These are phyloP conservation scores for Brettanomyces nanus DNA, from an alignment of 805 yeast genomes.

Conservation along the genomic window DNA sequence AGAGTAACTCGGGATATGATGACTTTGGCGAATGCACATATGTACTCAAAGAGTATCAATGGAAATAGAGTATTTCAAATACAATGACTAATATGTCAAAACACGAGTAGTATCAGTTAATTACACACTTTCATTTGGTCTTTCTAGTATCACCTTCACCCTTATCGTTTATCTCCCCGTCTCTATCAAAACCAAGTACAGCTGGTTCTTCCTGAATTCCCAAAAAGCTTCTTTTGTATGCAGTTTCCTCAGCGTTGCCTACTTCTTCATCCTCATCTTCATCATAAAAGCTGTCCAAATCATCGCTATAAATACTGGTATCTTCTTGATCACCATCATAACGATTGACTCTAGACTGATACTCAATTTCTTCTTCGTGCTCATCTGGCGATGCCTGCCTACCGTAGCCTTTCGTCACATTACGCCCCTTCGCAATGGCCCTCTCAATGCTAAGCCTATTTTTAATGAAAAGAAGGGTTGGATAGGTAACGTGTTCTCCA, in stretches of 20 bases:
- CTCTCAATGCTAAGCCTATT: conserved; percentile 61
- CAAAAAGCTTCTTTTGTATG: conserved; percentile 5
- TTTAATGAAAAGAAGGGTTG: conserved; percentile 54
- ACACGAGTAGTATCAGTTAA: too few relatives aligned
- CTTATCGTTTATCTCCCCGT: conserved; percentile 5
- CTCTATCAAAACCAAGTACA: conserved; percentile 8
- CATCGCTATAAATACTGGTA: not conserved
- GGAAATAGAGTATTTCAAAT: conserved; percentile 8
- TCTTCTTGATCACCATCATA: conserved; percentile 11
- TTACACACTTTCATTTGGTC: not conserved
- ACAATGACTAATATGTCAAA: not conserved
- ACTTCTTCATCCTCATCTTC: conserved; percentile 3
- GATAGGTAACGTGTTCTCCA: conserved; percentile 62
- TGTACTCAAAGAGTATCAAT: conserved; percentile 33
- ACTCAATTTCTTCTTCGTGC: conserved; percentile 11
- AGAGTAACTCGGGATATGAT: conserved; percentile 60
- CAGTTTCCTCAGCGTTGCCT: conserved; percentile 1
- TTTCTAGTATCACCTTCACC: not conserved
- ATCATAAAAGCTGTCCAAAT: conserved; percentile 3
- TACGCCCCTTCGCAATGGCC: conserved; percentile 46
- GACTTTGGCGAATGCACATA: conserved; percentile 76
- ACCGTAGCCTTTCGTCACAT: conserved; percentile 6
- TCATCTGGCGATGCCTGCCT: not conserved
- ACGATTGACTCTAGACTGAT: conserved; percentile 2
- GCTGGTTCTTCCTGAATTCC: conserved; percentile 4